Base-by-base conservation (phyloP, 2,329 filamentous ascomycete species). In the Cyphellophora europaea region DNA sequence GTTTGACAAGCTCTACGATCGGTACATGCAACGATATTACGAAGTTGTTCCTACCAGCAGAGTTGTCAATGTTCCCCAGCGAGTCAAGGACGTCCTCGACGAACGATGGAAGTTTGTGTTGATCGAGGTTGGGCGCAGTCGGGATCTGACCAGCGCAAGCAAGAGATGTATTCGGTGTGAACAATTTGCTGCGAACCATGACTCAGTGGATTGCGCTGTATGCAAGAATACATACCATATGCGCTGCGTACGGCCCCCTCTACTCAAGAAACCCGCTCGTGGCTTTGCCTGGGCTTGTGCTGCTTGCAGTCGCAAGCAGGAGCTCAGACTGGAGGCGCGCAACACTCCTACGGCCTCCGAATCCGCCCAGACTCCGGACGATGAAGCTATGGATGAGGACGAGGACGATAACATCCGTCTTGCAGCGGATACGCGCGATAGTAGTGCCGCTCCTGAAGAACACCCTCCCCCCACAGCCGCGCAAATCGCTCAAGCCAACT, bases 241-340 rank as follows among this genome's bases (percentile, higher is more conserved):
- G 89, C 85, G 88, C 53, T 98, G 91, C 58, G 91, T 98, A 37
- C 81, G 82, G 42, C 91, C 91, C 27, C 86, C 88, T 23, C 62
- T 98, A 43, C 72, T 87, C 35, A 98, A 95, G 61, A 98, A 98
- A 61, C 91, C 91, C 13, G 94, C 89, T 30, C 81, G 91, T 59
- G 91, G 91, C 25, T 98, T 98, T 62, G 91, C 87, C 4, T 98
- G 91, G 91, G 89, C 91, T 18, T 98, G 91, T 59, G 91, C 85
- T 36, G 82, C 89, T 40, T 98, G 91, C 61, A 95, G 87, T 58
- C 80, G 89, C 51, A 88, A 86, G n/a, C 88, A 94, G 55, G 91
- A 96, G 60, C 79, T 84, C 49, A 93, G 84, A 58, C 67, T 95
- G 17, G 88, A 96, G 65, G 86, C 87, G 40, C 79, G 87, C 39